Percentiles rank a stretch among this genome's conserved stretches.
Conservation (phyloP, 768 basidiomycete species). For the Suillus americanus region DNA sequence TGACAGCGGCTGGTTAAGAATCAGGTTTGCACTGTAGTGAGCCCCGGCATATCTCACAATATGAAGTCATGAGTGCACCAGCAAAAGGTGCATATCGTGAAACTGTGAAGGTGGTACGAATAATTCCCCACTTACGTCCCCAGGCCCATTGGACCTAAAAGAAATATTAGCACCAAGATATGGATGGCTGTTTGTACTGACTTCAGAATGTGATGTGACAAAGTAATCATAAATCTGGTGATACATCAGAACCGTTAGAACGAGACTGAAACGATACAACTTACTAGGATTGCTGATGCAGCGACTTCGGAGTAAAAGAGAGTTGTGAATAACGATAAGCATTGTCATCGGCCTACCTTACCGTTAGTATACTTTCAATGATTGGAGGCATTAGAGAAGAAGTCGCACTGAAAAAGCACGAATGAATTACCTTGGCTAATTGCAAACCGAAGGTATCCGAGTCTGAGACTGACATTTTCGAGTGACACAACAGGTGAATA, state of each 20-base stretch:
- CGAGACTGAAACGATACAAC: neutral
- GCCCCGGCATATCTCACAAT: neutral
- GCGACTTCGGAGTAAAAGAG: neutral
- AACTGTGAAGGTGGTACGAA: neutral
- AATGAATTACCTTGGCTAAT: neutral
- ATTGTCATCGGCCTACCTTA: neutral
- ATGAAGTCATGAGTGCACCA: constrained; percentile 6
- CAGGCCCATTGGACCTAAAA: constrained; percentile 17
- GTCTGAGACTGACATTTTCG: neutral
- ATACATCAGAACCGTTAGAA: neutral
- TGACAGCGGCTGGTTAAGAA: neutral
- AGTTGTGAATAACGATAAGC: neutral
- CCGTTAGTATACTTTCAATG: neutral
- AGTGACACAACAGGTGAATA: neutral
- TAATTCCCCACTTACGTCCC: constrained; percentile 8
- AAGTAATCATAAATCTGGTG: neutral
- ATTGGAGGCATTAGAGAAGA: neutral
- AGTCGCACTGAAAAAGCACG: neutral
- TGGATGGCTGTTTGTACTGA: neutral
- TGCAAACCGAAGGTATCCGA: neutral
- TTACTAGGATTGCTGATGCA: neutral
- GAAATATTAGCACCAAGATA: neutral
- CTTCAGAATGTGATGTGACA: neutral
- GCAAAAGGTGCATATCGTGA: constrained; percentile 8
- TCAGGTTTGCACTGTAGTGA: neutral